Conservation (phyloP, 2,329 filamentous ascomycete species). For the Apiospora phragmitis region DNA sequence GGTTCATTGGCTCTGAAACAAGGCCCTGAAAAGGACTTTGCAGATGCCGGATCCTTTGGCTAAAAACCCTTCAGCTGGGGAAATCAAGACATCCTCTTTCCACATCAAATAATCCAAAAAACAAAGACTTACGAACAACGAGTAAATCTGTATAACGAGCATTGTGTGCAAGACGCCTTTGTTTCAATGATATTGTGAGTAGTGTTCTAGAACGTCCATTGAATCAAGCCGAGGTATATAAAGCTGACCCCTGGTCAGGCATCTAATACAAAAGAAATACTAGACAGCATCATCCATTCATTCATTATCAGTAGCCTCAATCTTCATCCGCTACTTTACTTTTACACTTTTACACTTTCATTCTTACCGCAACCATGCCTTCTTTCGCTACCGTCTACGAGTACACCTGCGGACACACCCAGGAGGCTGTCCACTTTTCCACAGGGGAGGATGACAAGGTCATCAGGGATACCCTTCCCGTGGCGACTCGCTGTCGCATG, state of each 20-base stretch:
- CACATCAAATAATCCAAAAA: background rate
- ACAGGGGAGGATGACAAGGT: background rate
- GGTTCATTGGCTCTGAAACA: background rate
- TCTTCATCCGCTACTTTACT: background rate
- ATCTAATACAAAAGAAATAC: background rate
- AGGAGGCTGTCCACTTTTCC: background rate
- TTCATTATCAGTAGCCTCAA: background rate
- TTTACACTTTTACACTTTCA: background rate
- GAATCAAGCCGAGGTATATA: background rate
- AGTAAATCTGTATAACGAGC: fast-evolving
- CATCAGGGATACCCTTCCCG: background rate
- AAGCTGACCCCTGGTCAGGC: background rate
- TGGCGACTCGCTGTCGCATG: background rate
- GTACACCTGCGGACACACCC: background rate
- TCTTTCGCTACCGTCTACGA: background rate
- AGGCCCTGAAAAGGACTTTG: background rate
- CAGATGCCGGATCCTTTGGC: background rate
- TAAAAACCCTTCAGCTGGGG: background rate
- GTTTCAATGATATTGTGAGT: background rate
- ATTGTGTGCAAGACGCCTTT: background rate
- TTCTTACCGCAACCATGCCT: background rate
- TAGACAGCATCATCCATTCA: background rate
- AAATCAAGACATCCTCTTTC: fast-evolving
- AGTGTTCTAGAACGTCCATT: background rate
- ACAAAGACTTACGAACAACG: background rate